A percentile compares a stretch with the other conserved stretches of the same genome.
Conservation (phyloP, 2,329 filamentous ascomycete species). For the Fusarium illudens region DNA sequence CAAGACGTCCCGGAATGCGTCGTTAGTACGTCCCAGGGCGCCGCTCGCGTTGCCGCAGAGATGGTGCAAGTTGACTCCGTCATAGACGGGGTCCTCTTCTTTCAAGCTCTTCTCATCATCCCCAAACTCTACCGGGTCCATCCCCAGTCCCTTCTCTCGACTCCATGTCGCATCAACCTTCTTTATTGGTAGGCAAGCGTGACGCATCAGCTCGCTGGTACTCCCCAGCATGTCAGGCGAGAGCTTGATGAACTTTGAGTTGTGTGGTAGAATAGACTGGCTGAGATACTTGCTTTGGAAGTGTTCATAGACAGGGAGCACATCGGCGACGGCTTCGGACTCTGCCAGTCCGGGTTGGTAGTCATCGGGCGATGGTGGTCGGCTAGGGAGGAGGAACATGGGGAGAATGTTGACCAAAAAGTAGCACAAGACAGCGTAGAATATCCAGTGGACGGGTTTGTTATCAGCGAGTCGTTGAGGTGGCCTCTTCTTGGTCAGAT, state of each 20-base stretch:
- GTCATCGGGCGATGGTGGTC: neutral
- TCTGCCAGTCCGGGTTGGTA: neutral
- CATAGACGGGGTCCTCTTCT: neutral
- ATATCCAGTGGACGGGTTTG: neutral
- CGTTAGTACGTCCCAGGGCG: neutral
- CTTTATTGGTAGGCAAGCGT: neutral
- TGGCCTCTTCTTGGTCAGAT: neutral
- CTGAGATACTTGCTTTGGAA: neutral
- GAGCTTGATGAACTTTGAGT: neutral
- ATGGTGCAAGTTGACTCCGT: neutral
- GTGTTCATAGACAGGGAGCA: neutral
- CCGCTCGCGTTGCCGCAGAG: neutral
- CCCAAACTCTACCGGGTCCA: neutral
- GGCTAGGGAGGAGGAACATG: neutral
- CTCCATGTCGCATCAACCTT: neutral
- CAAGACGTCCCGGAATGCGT: neutral
- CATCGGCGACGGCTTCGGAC: no score
- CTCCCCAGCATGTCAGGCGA: neutral
- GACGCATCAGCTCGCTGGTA: neutral
- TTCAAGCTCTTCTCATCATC: neutral
- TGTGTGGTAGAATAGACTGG: neutral
- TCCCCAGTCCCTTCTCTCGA: neutral
- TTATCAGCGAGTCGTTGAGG: neutral
- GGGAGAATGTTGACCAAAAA: neutral
- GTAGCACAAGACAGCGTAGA: neutral